phyloP scores from a whole-genome alignment of 1,284 basidiomycete genomes.

The Cryptococcus sp. region DNA sequence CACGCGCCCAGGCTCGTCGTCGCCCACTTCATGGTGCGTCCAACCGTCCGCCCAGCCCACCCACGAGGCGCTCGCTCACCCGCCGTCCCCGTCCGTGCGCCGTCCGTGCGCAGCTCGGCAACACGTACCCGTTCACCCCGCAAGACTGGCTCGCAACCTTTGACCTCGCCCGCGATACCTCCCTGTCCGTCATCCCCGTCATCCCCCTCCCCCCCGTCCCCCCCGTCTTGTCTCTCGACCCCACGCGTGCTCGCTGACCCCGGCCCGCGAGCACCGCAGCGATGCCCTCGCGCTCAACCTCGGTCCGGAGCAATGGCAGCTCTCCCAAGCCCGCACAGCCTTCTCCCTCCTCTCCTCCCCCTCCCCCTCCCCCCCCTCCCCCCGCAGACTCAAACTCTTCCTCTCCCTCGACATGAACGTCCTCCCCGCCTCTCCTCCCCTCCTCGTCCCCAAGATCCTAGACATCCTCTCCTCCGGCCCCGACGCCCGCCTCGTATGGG shows the following conservation, averaged over 20 bases:
- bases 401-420: constrained; percentile 49
- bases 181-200: constrained; percentile 26
- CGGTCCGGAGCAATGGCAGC: constrained; percentile 49
- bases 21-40: constrained; percentile 50
- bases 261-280: constrained; percentile 19
- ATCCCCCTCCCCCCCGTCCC: background rate
- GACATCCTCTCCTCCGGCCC: constrained; percentile 1
- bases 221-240: background rate
- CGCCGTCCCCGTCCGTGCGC: background rate
- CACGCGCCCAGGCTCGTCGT: constrained; percentile 32
- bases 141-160: constrained; percentile 44
- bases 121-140: constrained; percentile 46
- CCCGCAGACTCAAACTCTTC: constrained; percentile 38
- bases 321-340: constrained; percentile 39
- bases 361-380: background rate
- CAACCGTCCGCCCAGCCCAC: too few relatives aligned
- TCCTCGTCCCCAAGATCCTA: constrained; percentile 23
- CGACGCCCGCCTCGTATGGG: constrained; percentile 20
- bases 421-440: constrained; percentile 23
- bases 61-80: too few relatives aligned
- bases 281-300: constrained; percentile 50
- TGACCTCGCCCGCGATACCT: constrained; percentile 37
- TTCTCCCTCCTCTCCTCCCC: constrained; percentile 22
- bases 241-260: background rate
- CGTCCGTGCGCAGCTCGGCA: constrained; percentile 40